phyloP scores from a whole-genome alignment of 2,329 filamentous ascomycete genomes.

The Monosporascus ibericus region DNA sequence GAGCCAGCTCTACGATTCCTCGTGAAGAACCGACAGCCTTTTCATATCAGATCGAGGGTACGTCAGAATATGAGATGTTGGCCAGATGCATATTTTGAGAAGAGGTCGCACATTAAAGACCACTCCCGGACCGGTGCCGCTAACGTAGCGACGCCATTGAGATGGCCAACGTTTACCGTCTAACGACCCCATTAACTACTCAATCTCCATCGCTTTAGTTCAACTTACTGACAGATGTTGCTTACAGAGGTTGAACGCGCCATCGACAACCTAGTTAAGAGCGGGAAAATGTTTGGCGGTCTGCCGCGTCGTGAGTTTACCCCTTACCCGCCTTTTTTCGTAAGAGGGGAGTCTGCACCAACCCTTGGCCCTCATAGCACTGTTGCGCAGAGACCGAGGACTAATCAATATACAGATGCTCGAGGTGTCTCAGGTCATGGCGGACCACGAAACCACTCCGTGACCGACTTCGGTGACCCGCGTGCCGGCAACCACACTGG shows the following conservation, averaged over 20 bases:
- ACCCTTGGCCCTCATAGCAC: constrained; percentile 15
- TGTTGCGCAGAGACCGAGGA: constrained; percentile 16
- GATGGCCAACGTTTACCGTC: neutral
- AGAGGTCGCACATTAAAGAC: constrained; percentile 3
- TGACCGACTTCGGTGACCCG: constrained; percentile 74
- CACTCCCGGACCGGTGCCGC: neutral
- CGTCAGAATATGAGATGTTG: constrained; percentile 30
- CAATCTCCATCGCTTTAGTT: neutral
- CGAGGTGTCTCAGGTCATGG: constrained; percentile 58
- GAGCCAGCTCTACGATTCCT: constrained; percentile 67
- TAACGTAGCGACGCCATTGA: neutral
- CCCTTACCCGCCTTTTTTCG: constrained; percentile 47
- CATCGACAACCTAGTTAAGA: constrained; percentile 92
- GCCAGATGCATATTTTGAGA: constrained; percentile 1
- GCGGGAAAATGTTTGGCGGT: constrained; percentile 80
- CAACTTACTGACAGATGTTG: constrained; percentile 18
- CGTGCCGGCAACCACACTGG: constrained; percentile 63
- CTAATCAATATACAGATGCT: constrained; percentile 50
- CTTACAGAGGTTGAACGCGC: constrained; percentile 85
- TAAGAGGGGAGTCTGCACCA: constrained; percentile 9
- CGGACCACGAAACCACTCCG: constrained; percentile 69
- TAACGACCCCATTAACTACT: neutral
- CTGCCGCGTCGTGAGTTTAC: constrained; percentile 75
- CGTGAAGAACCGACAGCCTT: constrained; percentile 75
- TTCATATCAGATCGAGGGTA: constrained; percentile 84